Evolutionary conservation across 2,329 filamentous ascomycete species (phyloP), one percentile per base, ranked within the genome.

Genomic region (Hymenoscyphus occultus): DNA sequence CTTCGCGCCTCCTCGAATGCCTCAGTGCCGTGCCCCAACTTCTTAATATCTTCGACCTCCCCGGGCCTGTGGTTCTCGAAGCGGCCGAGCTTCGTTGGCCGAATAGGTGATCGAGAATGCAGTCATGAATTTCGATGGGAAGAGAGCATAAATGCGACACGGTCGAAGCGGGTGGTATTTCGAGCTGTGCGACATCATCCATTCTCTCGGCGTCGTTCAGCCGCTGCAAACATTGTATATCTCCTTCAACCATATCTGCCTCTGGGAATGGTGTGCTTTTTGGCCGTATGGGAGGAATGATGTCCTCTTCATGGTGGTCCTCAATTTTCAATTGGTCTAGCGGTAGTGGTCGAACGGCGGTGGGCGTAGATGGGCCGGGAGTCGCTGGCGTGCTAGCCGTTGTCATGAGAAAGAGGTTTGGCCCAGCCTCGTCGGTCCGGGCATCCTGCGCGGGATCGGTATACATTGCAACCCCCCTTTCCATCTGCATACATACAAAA

Each of bases 91-190:
- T 83, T 58, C 87, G 83, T 65, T 89, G 87, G 3, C 88, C 89
- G 71, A 91, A 90, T 1, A 91, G 77, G 69, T 90, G 84, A 74
- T 92, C 89, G 14, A 92, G 79, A 62, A 92, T 88, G 63, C 84
- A 85, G 71, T 91, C 88, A 73, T 91, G 88, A 13, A 92, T 89
- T 74, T 92, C 89, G 63, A 84, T 82, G 1, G 90, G 89, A 1
- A 91, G 78, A 67, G 85, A 64, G 40, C 62, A 68, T 19, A 76
- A 63, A n/a, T 67, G 56, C 16, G 70, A 70, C 14, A 35, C 65
- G 22, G 69, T 63, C 10, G 68, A 65, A 2, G 60, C 39, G 16
- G 56, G 12, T 14, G 48, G 16, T 56, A 56, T 45, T 16, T 63
- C 39, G 45, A 66, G 16, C 31, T 32, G 51, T 42, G 64, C 48